Evolutionary conservation across 2,329 filamentous ascomycete species (phyloP), one percentile per base, ranked within the genome.

Genomic region (Didymella sp.): DNA sequence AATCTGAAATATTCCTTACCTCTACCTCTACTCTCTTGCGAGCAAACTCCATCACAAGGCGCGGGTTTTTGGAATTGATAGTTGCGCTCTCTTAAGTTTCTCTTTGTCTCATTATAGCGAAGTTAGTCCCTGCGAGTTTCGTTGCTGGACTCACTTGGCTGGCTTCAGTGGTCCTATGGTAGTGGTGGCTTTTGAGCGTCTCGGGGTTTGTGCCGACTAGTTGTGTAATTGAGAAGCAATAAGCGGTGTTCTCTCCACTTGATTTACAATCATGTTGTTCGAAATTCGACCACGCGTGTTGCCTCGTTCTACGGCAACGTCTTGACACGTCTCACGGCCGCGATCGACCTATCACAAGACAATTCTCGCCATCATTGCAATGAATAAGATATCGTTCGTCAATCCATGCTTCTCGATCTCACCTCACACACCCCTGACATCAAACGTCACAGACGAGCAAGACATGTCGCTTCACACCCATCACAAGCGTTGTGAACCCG

Each of bases 161-260:
- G 68, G 72, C 58, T 68, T 65, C 62, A 64, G 63, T 57, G 62
- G 66, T 70, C 66, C 65, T 28, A 62, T 46, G 45, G 43, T 22
- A 24, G 52, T 52, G 55, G 56, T 58, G 56, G 52, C 61, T 59
- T 47, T 51, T 44, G 48, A 57, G 54, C 54, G 49, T 57, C 35
- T 44, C 19, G 56, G 63, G 58, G 53, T 51, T 58, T 62, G 56
- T 60, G 60, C 59, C 52, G 59, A 58, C 56, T 67, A 66, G 59
- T 60, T 67, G 60, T 62, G 62, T 71, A 71, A 72, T 71, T 67
- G 68, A 64, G 70, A 69, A 70, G 59, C 48, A 51, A 44, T 38
- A 40, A 37, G 54, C 44, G 38, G 30, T 42, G 41, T 43, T 42
- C 43, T 56, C 46, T 57, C 48, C 46, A 33, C 41, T 50, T 44